Percentiles rank a stretch among this genome's conserved stretches.
phyloP scores from a whole-genome alignment of 768 basidiomycete genomes.

The Pisolithus tinctorius region DNA sequence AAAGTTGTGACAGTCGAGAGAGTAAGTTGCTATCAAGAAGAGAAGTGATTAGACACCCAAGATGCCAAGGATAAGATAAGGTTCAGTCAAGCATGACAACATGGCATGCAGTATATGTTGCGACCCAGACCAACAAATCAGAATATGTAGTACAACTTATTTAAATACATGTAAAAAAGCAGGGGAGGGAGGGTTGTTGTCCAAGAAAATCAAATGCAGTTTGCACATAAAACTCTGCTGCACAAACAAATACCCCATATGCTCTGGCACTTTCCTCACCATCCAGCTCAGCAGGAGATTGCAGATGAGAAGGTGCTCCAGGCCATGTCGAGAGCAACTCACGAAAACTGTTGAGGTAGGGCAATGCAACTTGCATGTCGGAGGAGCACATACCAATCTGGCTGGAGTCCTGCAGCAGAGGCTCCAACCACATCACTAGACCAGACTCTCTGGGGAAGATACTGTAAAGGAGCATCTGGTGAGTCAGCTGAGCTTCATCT shows the following conservation, averaged over 20 bases:
- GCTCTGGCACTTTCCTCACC: not conserved
- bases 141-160: too few relatives aligned
- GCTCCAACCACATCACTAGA: constrained; percentile 1
- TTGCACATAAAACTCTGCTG: too few relatives aligned
- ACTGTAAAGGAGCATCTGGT: not conserved
- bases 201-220: too few relatives aligned
- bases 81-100: too few relatives aligned
- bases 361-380: not conserved
- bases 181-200: too few relatives aligned
- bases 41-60: too few relatives aligned
- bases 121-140: too few relatives aligned
- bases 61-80: too few relatives aligned
- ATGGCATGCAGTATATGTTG: too few relatives aligned
- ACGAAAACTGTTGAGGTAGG: constrained; percentile 1
- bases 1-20: too few relatives aligned
- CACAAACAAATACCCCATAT: too few relatives aligned
- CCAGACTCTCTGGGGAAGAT: constrained; percentile 2
- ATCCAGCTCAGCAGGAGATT: not conserved
- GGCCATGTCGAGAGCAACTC: not conserved
- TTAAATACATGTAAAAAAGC: not conserved
- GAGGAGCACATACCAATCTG: not conserved
- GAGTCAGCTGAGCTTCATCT: not conserved
- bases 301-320: not conserved
- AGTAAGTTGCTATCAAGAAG: too few relatives aligned
- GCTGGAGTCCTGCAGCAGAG: not conserved